Evolutionary conservation across 1,284 basidiomycete species (phyloP), one percentile per base, ranked within the genome.

Genomic region (Coniferiporia weirii): DNA sequence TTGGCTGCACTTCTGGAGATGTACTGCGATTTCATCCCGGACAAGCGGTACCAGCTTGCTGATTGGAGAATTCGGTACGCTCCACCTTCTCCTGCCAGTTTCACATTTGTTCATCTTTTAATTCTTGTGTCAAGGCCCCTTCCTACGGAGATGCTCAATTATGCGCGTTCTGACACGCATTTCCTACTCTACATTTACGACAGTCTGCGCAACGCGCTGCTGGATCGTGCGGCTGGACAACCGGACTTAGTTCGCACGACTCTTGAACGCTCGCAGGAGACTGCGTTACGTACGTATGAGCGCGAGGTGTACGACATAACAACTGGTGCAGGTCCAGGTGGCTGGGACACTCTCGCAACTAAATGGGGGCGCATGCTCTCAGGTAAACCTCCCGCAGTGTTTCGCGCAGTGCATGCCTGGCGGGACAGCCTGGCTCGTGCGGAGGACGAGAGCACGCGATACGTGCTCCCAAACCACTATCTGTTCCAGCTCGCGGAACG

Each of bases 151-250:
- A 97, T 98, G 95, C 74, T 94, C 34, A 77, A 83, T 57, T 99
- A 99, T 70, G 96, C 96, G 1, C 87, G 95, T 19, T 91, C 92
- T 4, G 96, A 99, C 71, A 99, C 96, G 0, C 96, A 99, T 71
- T 97, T 91, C 73, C 80, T 99, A 1, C 78, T 98, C 19, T 94
- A 85, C 73, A 87, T 98, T 66, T 98, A 96, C 73, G 95, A 98
- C 73, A 84, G 86, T 64, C 81, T 98, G n/a, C 89, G 93, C 5
- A 88, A 91, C 68, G 90, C 90, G 1, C 85, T 98, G 3, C 76
- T 93, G 22, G 85, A 85, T 67, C 83, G 83, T 17, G 78, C 79
- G 0, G 35, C 68, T 63, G 64, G 71, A 64, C 59, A 61, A 57
- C 69, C 74, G 49, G 62, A 66, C 3, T 70, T 82, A 13, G 69